Conservation (phyloP, 2,329 filamentous ascomycete genomes). For the Aspergillus sp. region DNA sequence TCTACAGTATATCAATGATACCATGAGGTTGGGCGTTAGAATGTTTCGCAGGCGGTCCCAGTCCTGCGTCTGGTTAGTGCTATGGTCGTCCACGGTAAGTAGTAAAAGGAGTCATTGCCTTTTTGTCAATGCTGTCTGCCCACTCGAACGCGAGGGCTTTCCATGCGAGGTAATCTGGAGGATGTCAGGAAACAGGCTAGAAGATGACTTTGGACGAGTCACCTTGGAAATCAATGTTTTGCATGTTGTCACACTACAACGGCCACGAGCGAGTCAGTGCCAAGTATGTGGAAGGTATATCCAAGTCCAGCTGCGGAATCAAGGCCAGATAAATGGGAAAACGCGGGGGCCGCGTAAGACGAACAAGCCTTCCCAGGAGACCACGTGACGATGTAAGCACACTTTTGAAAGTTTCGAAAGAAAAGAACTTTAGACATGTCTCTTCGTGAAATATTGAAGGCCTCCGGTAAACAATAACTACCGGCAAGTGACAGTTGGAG, state of each 20-base stretch:
- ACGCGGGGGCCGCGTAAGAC: too few relatives aligned
- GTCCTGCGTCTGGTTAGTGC: not conserved
- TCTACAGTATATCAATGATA: fast-evolving
- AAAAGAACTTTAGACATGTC: too few relatives aligned
- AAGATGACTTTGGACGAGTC: not conserved
- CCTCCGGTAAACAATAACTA: too few relatives aligned
- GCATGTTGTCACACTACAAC: not conserved
- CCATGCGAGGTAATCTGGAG: not conserved
- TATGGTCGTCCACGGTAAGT: fast-evolving
- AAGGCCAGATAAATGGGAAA: too few relatives aligned
- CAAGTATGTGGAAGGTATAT: not conserved
- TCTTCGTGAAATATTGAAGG: too few relatives aligned
- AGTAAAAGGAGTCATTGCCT: not conserved
- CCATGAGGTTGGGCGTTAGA: not conserved
- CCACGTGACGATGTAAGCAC: too few relatives aligned
- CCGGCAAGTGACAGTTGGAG: too few relatives aligned
- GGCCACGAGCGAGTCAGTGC: not conserved
- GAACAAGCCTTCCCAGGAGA: too few relatives aligned
- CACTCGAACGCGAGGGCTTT: not conserved
- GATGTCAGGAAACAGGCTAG: not conserved
- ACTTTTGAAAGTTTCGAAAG: too few relatives aligned
- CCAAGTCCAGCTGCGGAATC: not conserved
- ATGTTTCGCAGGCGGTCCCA: not conserved
- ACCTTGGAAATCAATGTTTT: not conserved
- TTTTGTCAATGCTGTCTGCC: not conserved